A percentile compares a stretch with the other conserved stretches of the same genome.
Conservation (phyloP, 2,329 filamentous ascomycete genomes). For the Pseudogymnoascus destructans region DNA sequence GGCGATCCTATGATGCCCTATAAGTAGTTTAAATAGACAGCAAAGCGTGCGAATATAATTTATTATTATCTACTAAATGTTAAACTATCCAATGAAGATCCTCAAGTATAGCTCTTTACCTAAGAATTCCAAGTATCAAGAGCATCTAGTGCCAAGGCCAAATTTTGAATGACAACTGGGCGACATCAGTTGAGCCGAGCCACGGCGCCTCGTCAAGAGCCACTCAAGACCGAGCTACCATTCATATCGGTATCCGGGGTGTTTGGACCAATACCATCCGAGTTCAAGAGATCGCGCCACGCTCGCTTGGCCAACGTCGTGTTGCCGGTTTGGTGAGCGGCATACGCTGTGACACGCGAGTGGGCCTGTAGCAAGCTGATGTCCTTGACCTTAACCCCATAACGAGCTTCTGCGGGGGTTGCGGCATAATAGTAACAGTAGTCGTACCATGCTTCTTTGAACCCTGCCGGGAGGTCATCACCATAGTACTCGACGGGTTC, state of each 20-base stretch:
- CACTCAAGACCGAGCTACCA: constrained; percentile 32
- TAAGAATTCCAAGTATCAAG: constrained; percentile 8
- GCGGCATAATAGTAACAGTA: constrained; percentile 48
- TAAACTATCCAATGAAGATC: background rate
- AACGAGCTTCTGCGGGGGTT: constrained; percentile 35
- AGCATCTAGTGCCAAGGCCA: constrained; percentile 29
- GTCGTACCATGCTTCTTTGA: constrained; percentile 43
- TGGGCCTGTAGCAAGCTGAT: constrained; percentile 41
- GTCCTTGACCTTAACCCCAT: constrained; percentile 36
- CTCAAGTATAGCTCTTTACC: background rate
- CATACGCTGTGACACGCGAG: constrained; percentile 44
- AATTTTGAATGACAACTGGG: constrained; percentile 42
- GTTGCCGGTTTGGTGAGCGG: constrained; percentile 33
- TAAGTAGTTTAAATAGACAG: background rate
- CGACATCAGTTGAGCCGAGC: constrained; percentile 43
- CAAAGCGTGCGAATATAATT: background rate
- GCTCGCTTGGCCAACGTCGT: constrained; percentile 36
- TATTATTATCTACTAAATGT: background rate
- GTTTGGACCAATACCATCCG: constrained; percentile 32
- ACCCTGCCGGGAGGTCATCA: constrained; percentile 33
- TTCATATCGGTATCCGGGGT: constrained; percentile 30
- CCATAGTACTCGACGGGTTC: constrained; percentile 39
- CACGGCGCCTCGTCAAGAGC: constrained; percentile 42
- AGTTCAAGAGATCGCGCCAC: constrained; percentile 40
- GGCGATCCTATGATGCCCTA: background rate